Base-by-base conservation (phyloP, 352 stramenopile species). In the Aphanomyces astaci region DNA sequence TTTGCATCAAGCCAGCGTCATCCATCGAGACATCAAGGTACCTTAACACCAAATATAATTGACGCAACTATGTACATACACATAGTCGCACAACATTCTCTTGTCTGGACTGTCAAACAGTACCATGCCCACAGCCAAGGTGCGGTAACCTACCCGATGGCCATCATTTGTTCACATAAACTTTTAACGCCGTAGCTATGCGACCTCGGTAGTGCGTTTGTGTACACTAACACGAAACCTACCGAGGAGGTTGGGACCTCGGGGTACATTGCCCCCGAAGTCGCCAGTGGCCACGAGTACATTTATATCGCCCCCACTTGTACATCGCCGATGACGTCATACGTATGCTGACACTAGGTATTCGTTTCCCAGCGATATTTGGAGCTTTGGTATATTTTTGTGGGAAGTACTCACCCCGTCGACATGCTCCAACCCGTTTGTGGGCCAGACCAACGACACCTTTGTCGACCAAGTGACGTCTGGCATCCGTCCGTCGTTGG, bases 361-460 rank as follows among this genome's bases (percentile, higher is more conserved):
- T 24, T 60, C 62, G 31, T 62, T 33, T n/a, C 62, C 62, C n/a
- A 68, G 62, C 33, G 62, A 68, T 28, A 60, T 68, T 15, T 68
- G 62, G 62, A 68, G 62, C 32, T 68, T 68, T 68, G 62, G 62
- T 24, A 59, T 68, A 4, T 56, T 68, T 43, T 25, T 68, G 10
- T 68, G 62, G 62, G 62, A 68, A 33, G 17, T 68, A 10, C 13
- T 68, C 5, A 22, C 39, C 7, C 62, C 62, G 0, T 25, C 49
- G 4, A 19, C 62, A 1, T 36, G 25, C 17, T 27, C 27, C 27
- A 68, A 68, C 32, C 62, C 62, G 30, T 68, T 59, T 33, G 51
- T 27, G 33, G 62, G 62, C 2, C 9, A 60, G 4, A n/a, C 43
- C 27, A 27, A 9, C 51, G 62, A 68, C 5, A 45, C 31, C 2